Conservation (phyloP, 306 rosid species). For the Dryas drummondii region DNA sequence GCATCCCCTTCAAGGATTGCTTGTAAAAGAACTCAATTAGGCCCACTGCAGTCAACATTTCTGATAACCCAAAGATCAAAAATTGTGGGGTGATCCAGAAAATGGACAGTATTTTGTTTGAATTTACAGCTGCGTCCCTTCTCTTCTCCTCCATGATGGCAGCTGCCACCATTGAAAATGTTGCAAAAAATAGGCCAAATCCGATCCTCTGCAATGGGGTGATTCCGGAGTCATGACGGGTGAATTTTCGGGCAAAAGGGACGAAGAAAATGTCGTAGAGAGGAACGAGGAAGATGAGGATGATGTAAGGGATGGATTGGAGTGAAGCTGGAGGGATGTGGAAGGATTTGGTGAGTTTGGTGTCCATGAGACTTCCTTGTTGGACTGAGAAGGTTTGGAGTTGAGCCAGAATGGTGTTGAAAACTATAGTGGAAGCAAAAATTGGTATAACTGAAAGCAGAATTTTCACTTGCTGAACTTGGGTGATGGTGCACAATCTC, state of each 20-base stretch:
- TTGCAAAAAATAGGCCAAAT: conserved; percentile 70
- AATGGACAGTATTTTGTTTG: conserved; percentile 53
- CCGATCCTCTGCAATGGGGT: conserved; percentile 80
- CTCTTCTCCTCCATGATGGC: conserved; percentile 79
- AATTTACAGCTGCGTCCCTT: conserved; percentile 55
- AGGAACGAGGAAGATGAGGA: conserved; percentile 79
- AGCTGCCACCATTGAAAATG: conserved; percentile 92
- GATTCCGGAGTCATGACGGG: conserved; percentile 82
- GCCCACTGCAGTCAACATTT: conserved; percentile 88
- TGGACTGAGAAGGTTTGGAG: conserved; percentile 98
- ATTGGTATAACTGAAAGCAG: conserved; percentile 78
- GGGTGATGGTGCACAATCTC: conserved; percentile 68
- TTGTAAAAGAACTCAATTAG: conserved; percentile 90
- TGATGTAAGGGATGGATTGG: conserved; percentile 83
- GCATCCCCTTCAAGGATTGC: conserved; percentile 78
- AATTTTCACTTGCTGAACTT: conserved; percentile 81
- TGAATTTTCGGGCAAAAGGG: conserved; percentile 72
- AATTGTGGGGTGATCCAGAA: conserved; percentile 97
- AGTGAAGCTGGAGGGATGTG: conserved; percentile 90
- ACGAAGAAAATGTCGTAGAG: conserved; percentile 78
- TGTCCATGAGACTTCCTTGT: conserved; percentile 87
- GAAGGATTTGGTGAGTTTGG: conserved; percentile 60
- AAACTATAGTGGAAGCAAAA: conserved; percentile 90
- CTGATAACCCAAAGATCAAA: conserved; percentile 87
- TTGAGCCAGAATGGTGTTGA: conserved; percentile 95